Conservation (phyloP, 2,329 filamentous ascomycete species). For the Fusarium globosum region DNA sequence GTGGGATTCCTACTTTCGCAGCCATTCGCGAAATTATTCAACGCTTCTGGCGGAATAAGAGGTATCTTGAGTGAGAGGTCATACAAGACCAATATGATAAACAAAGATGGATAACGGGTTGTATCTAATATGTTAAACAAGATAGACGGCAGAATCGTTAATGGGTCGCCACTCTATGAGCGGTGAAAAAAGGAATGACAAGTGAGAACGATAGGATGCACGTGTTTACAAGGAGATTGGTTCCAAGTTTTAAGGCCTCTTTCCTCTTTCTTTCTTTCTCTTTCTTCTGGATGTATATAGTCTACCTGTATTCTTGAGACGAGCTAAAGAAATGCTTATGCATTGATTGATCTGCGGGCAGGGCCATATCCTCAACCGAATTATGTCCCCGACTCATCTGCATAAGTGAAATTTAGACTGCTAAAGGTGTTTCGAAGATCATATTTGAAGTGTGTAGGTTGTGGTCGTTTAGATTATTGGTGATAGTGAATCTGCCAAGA, state of each 20-base stretch:
- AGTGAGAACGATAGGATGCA: not conserved
- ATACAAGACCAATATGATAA: not conserved
- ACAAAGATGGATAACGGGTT: not conserved
- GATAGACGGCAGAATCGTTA: not conserved
- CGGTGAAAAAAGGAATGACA: not conserved
- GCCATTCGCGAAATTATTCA: not conserved
- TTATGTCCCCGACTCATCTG: not conserved
- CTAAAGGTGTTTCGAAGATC: not conserved
- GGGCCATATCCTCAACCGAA: not conserved
- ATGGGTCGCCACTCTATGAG: not conserved
- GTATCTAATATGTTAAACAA: not conserved
- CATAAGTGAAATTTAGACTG: not conserved
- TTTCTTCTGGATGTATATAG: not conserved
- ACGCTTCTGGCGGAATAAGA: not conserved
- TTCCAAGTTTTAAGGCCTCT: not conserved
- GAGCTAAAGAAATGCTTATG: not conserved
- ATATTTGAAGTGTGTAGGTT: not conserved
- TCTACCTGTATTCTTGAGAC: not conserved
- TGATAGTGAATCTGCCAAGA: not conserved
- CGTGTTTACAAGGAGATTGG: not conserved
- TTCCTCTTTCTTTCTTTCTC: not conserved
- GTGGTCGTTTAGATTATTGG: not conserved
- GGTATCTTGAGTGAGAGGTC: not conserved
- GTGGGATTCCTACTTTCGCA: too few relatives aligned
- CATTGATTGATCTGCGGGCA: not conserved